phyloP scores from a whole-genome alignment of 2,329 filamentous ascomycete species.

The Arthrobotrys musiformis region DNA sequence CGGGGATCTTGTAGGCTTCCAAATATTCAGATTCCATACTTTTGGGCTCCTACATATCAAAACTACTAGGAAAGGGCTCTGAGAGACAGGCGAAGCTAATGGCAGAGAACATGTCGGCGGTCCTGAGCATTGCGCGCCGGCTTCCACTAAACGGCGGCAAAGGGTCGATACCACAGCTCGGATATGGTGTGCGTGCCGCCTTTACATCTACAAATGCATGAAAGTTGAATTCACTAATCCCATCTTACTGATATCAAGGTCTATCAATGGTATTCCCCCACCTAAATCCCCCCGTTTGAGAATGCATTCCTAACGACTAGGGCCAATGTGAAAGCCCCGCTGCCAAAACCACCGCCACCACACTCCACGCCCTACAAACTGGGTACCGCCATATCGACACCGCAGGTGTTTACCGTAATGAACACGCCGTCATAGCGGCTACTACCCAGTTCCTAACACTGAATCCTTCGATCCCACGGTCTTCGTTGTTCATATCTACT shows the following conservation, averaged over 20 bases:
- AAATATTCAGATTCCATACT: neutral
- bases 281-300: neutral
- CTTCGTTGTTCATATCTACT: constrained; percentile 72
- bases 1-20: neutral
- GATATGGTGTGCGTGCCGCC: constrained; percentile 33
- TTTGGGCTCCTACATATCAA: neutral
- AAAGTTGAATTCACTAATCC: neutral
- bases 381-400: constrained; percentile 72
- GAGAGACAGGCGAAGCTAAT: neutral
- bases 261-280: constrained; percentile 39
- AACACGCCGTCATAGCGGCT: constrained; percentile 68
- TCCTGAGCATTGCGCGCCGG: constrained; percentile 40
- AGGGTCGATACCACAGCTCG: constrained; percentile 47
- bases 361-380: constrained; percentile 65
- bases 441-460: constrained; percentile 63
- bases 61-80: neutral
- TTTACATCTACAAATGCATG: neutral
- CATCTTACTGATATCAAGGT: constrained; percentile 10
- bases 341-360: constrained; percentile 62
- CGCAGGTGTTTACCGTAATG: constrained; percentile 70
- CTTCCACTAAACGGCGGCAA: constrained; percentile 38
- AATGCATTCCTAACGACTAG: neutral
- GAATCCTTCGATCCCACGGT: constrained; percentile 66
- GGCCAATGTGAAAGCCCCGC: constrained; percentile 60
- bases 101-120: constrained; percentile 35